Evolutionary conservation across 306 rosid species (phyloP).

Genomic region (Casuarina equisetifolia): DNA sequence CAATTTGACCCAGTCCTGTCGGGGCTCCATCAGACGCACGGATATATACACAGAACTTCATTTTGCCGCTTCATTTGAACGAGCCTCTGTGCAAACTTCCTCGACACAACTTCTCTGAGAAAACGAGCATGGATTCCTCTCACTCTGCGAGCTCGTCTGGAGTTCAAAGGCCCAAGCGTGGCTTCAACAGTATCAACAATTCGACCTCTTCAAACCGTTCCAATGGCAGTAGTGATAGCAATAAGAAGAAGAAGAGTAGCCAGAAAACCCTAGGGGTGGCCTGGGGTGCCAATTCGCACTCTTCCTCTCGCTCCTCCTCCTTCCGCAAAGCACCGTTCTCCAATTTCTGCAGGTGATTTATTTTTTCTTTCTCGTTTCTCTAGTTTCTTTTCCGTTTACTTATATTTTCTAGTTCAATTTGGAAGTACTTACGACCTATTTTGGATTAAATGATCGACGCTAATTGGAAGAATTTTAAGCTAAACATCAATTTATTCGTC

Average conservation of each 20-base stretch:
- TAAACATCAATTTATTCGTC: not conserved
- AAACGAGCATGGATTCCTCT: conserved; percentile 59
- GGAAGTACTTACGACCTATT: not conserved
- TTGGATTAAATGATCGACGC: not conserved
- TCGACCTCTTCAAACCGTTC: conserved; percentile 46
- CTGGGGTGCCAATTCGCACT: conserved; percentile 71
- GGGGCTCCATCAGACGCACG: no score
- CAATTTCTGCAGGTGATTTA: conserved; percentile 57
- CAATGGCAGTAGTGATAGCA: conserved; percentile 4
- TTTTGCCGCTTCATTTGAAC: conserved; percentile 50
- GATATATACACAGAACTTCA: not conserved
- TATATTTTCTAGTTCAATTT: not conserved
- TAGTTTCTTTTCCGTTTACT: not conserved
- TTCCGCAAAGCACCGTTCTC: conserved; percentile 62
- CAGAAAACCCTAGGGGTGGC: conserved; percentile 85
- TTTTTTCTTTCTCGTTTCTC: not conserved
- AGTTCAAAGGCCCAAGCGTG: conserved; percentile 52
- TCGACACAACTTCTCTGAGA: conserved; percentile 8
- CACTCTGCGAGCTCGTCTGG: conserved; percentile 52
- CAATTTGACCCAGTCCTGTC: not conserved
- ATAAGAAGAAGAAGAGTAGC: conserved; percentile 38
- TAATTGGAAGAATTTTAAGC: not conserved
- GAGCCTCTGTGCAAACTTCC: conserved; percentile 14
- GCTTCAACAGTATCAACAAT: conserved; percentile 25
- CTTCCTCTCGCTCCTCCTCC: conserved; percentile 59